Conservation (phyloP, 768 basidiomycete species). For the Kwoniella sp. region DNA sequence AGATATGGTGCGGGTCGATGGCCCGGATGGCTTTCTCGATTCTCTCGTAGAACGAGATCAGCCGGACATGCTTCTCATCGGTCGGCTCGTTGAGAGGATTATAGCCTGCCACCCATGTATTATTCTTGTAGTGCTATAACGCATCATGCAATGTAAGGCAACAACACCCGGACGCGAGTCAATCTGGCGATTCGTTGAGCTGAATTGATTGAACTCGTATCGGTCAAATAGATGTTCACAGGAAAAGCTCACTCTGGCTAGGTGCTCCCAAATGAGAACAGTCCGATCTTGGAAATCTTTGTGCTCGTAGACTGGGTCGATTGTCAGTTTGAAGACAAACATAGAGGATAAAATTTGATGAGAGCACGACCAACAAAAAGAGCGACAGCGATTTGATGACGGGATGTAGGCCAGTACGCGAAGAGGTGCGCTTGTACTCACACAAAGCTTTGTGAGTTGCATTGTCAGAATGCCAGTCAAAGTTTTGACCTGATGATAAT, state of each 20-base stretch:
- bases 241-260: slow-evolving; percentile 60
- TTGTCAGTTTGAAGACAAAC: not conserved
- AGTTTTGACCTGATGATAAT: slow-evolving; percentile 47
- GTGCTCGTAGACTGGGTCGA: slow-evolving; percentile 69
- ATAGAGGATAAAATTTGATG: too few species aligned
- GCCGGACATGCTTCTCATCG: slow-evolving; percentile 67
- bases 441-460: slow-evolving; percentile 45
- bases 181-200: not conserved
- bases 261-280: slow-evolving; percentile 74
- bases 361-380: too few species aligned
- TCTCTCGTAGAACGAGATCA: slow-evolving; percentile 69
- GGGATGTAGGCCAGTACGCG: too few species aligned
- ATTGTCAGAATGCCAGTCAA: slow-evolving; percentile 75
- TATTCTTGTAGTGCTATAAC: slow-evolving; percentile 66
- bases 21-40: slow-evolving; percentile 71
- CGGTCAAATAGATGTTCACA: not conserved
- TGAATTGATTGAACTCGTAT: slow-evolving; percentile 1
- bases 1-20: slow-evolving; percentile 68
- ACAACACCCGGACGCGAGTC: too few species aligned
- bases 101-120: slow-evolving; percentile 83
- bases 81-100: slow-evolving; percentile 84
- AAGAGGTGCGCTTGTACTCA: slow-evolving; percentile 27
- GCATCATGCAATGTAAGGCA: slow-evolving; percentile 3
- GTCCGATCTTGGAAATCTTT: slow-evolving; percentile 80
- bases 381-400: too few species aligned